Evolutionary conservation across 2,329 filamentous ascomycete species (phyloP), one percentile per base, ranked within the genome.

Genomic region (Rutstroemia sp.): DNA sequence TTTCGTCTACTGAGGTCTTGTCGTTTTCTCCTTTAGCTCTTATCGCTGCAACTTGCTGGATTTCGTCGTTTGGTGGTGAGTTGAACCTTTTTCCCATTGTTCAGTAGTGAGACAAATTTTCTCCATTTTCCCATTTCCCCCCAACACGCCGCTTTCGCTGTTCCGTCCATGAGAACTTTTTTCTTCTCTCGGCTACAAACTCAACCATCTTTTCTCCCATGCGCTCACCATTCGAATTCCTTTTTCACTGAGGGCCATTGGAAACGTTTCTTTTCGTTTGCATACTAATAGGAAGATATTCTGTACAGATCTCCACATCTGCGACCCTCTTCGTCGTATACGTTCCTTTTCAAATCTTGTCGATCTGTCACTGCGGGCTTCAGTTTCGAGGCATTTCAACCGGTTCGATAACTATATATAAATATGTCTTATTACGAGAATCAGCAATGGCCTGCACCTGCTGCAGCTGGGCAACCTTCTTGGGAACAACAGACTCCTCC

Each of bases 401-500:
- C 58, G 56, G 60, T 61, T 60, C 57, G 56, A 60, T 61, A 17
- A 30, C 17, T 25, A 17, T 23, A 17, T 23, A 12, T 16, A 54
- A 67, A 65, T 63, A 87, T 87, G 82, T 80, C 84, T 65, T 88
- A 84, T 73, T 88, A 87, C 76, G 84, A 87, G 71, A 80, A 83
- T 69, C 80, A 82, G 65, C 76, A 74, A 68, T 86, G 83, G 81
- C 77, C 82, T 60, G 78, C 80, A 61, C 55, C 62, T 45, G 60
- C 82, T 60, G 78, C 80, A 61, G 57, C 62, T 45, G 60, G 60
- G 66, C 85, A 87, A 74, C 71, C 79, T 21, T 84, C 83, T 47
- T 89, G 86, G 86, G 87, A 89, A 66, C 84, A 88, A 68, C 84
- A 84, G 63, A 80, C 80, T 58, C 86, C 86, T 60, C 85, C 86